These are phyloP conservation scores for Magnaporthales sp. DNA, from an alignment of 2,329 filamentous ascomycete genomes.

Conservation along the genomic window DNA sequence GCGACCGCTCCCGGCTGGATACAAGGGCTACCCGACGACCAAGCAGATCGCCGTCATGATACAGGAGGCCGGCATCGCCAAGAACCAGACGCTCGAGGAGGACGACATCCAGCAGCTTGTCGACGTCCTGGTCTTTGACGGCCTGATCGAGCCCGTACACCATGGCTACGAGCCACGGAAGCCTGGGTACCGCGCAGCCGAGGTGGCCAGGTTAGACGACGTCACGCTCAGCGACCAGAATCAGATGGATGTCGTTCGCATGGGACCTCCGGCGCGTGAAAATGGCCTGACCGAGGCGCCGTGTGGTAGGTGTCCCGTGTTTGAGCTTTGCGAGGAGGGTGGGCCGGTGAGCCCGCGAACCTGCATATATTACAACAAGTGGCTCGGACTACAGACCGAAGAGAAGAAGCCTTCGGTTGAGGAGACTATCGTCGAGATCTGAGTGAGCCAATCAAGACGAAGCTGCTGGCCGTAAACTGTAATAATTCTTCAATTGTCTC, in stretches of 20 bases:
- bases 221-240: constrained; percentile 23
- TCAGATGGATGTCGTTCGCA: constrained; percentile 13
- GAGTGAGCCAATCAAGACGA: background rate
- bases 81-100: constrained; percentile 60
- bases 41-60: constrained; percentile 69
- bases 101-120: constrained; percentile 78
- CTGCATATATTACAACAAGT: constrained; percentile 85
- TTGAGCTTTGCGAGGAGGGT: constrained; percentile 83
- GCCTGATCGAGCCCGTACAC: constrained; percentile 57
- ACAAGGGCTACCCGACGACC: constrained; percentile 72
- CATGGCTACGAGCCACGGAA: constrained; percentile 38
- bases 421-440: background rate
- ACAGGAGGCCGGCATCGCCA: constrained; percentile 59
- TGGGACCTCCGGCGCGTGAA: constrained; percentile 31
- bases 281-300: constrained; percentile 84
- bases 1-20: constrained; percentile 53
- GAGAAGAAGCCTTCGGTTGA: background rate
- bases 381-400: constrained; percentile 51
- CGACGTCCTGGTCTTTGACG: constrained; percentile 83
- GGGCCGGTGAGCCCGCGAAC: constrained; percentile 84
- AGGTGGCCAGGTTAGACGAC: constrained; percentile 34
- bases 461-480: background rate
- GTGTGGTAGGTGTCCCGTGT: constrained; percentile 87
- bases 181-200: constrained; percentile 41
- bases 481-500: background rate